Conservation (phyloP, 768 basidiomycete genomes). For the Sistotremastrum niveocremeum region DNA sequence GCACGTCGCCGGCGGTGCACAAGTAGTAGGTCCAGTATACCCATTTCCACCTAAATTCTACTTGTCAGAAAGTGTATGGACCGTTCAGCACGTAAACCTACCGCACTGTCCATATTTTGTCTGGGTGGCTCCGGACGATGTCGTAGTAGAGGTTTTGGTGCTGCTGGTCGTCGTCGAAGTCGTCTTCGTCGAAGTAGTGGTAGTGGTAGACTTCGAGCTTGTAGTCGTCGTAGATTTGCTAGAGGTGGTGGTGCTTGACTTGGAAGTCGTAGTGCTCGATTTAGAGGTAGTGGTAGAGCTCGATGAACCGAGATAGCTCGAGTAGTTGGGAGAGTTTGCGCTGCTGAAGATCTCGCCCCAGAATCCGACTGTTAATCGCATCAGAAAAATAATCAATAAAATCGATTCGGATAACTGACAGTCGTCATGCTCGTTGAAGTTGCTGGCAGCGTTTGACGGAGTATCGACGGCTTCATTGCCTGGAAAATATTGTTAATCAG, state of each 20-base stretch:
- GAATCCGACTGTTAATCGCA: constrained; percentile 47
- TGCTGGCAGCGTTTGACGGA: constrained; percentile 36
- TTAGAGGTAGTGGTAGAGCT: constrained; percentile 10
- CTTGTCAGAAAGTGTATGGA: no score
- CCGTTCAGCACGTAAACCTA: no score
- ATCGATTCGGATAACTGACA: constrained; percentile 22
- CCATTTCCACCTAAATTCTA: no score
- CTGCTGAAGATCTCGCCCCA: constrained; percentile 35
- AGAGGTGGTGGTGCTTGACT: no score
- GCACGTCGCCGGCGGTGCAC: no score
- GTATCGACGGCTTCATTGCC: constrained; percentile 22
- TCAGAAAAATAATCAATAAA: neutral
- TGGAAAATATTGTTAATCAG: neutral
- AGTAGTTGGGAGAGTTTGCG: constrained; percentile 28
- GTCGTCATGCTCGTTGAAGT: constrained; percentile 44
- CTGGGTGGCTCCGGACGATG: constrained; percentile 6
- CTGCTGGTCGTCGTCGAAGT: constrained; percentile 20
- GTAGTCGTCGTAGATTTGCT: no score
- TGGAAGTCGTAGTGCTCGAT: no score
- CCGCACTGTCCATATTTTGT: no score
- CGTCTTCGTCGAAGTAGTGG: constrained; percentile 11
- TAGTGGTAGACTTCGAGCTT: no score
- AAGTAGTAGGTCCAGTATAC: no score
- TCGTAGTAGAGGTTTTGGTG: constrained; percentile 22
- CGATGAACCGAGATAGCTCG: constrained; percentile 34